Conservation (phyloP, 2,329 filamentous ascomycete species). For the Cladosporium sp. region DNA sequence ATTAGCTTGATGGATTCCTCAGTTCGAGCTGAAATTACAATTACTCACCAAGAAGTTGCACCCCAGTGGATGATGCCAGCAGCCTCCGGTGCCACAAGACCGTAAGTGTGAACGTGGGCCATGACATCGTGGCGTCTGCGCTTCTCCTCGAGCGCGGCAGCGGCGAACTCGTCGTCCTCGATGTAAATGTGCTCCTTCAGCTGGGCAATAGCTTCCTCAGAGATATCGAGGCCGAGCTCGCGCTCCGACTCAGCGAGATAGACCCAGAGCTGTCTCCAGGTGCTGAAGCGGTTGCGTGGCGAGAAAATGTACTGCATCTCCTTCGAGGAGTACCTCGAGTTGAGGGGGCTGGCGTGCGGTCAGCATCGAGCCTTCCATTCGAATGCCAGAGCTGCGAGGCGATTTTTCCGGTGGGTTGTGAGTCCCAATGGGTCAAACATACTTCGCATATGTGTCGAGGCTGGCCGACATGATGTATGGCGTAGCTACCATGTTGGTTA, state of each 20-base stretch:
- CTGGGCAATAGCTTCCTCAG: constrained; percentile 51
- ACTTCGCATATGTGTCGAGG: constrained; percentile 29
- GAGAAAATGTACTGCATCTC: constrained; percentile 80
- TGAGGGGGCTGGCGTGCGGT: constrained; percentile 60
- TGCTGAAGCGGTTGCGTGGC: constrained; percentile 65
- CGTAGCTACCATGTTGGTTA: constrained; percentile 11
- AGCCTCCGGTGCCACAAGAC: constrained; percentile 64
- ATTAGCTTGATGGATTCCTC: neutral
- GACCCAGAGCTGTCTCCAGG: constrained; percentile 82
- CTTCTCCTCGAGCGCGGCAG: constrained; percentile 46
- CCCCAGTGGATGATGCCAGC: constrained; percentile 79
- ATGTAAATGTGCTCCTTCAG: constrained; percentile 41
- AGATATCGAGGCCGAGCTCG: constrained; percentile 71
- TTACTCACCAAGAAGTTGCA: constrained; percentile 45
- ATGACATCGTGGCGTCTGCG: constrained; percentile 43
- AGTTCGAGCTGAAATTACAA: constrained; percentile 19
- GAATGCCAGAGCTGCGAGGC: neutral
- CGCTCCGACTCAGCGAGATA: constrained; percentile 75
- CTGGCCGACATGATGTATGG: constrained; percentile 20
- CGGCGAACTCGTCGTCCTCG: constrained; percentile 43
- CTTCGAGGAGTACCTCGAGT: constrained; percentile 62
- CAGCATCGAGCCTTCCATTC: constrained; percentile 10
- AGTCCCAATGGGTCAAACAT: constrained; percentile 11
- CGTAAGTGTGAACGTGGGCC: constrained; percentile 58
- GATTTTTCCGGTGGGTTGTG: neutral